Evolutionary conservation across 176 grass and related monocot species (phyloP), one percentile per base, ranked within the genome.

Genomic region (Cenchrus fungigraminus): DNA sequence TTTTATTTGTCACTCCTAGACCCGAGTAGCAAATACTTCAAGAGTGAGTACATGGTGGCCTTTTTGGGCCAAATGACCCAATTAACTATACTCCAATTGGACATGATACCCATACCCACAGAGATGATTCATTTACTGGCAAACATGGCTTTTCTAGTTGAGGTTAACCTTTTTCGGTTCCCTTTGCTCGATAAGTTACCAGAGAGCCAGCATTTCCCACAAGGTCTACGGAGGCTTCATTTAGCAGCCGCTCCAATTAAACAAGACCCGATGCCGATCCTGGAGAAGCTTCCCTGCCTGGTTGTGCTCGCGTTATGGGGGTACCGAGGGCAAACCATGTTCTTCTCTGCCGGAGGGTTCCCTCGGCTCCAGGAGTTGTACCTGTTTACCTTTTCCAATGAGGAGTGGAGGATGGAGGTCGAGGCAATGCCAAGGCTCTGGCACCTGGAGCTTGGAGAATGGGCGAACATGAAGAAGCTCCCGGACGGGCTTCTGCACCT

Each of bases 281-380:
- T 84, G 1, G 82, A 68, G 72, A 84, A 84, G 73, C 82, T 84
- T 76, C 82, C 72, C 14, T 67, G 37, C 40, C 50, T 84, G 43
- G 62, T 68, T 14, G 73, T 32, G 12, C 51, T 84, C 0, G 0
- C 3, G 9, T 67, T 84, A 32, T 2, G 0, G 1, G 55, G 59
- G 61, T 66, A 55, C 44, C 0, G 6, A 19, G 72, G 72, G 5
- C 3, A 1, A 8, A 67, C 32, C 14, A 76, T 84, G 49, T 28
- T 17, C 1, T 78, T 11, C 65, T 70, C 83, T 37, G 16, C 37
- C 8, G 2, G 25, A 60, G 83, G 74, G 52, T 85, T 85, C 44
- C 74, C 83, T 61, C 25, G 29, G 0, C 42, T 78, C 8, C 28
- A 61, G 71, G 14, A 51, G 25, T 2, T 85, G 66, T 37, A 0